Conservation (phyloP, 2,329 filamentous ascomycete species). For the Colletotrichum musae region DNA sequence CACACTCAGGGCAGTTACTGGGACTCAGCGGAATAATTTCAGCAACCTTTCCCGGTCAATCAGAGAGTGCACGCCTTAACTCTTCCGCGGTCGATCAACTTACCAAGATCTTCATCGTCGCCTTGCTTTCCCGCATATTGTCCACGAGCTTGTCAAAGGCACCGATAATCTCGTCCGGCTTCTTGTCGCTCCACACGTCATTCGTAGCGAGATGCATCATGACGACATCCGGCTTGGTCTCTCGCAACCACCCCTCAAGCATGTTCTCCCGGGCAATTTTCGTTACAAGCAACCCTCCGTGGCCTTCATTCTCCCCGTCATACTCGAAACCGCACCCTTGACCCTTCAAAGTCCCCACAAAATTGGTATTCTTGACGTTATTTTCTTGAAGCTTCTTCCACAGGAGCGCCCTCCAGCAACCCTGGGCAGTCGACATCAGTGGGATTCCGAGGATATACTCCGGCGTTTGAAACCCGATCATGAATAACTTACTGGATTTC, state of each 20-base stretch:
- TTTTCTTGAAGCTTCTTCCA: slow-evolving; percentile 50
- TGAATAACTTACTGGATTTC: slow-evolving; percentile 42
- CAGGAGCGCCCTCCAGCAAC: slow-evolving; percentile 53
- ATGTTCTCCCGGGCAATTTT: slow-evolving; percentile 55
- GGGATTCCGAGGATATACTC: neutral
- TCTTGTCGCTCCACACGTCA: slow-evolving; percentile 55
- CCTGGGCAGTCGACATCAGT: slow-evolving; percentile 22
- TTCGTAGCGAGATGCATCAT: slow-evolving; percentile 62
- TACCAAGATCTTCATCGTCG: slow-evolving; percentile 55
- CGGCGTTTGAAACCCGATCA: neutral
- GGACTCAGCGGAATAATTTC: slow-evolving; percentile 8
- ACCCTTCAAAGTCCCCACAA: slow-evolving; percentile 52
- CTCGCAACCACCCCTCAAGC: slow-evolving; percentile 55
- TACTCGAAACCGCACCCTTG: slow-evolving; percentile 54
- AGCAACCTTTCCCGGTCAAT: neutral
- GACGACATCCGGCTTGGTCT: slow-evolving; percentile 57
- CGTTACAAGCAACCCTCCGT: slow-evolving; percentile 56
- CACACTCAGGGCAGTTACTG: slow-evolving; percentile 2
- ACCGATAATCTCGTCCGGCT: slow-evolving; percentile 50
- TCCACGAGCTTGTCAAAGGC: slow-evolving; percentile 55
- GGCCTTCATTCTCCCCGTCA: slow-evolving; percentile 61
- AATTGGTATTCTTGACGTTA: slow-evolving; percentile 50
- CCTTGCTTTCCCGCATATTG: slow-evolving; percentile 58
- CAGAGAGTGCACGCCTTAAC: neutral
- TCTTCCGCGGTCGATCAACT: neutral